These are phyloP conservation scores for Zygoascus meyerae DNA, from an alignment of 1,139 yeast species.

Conservation along the genomic window DNA sequence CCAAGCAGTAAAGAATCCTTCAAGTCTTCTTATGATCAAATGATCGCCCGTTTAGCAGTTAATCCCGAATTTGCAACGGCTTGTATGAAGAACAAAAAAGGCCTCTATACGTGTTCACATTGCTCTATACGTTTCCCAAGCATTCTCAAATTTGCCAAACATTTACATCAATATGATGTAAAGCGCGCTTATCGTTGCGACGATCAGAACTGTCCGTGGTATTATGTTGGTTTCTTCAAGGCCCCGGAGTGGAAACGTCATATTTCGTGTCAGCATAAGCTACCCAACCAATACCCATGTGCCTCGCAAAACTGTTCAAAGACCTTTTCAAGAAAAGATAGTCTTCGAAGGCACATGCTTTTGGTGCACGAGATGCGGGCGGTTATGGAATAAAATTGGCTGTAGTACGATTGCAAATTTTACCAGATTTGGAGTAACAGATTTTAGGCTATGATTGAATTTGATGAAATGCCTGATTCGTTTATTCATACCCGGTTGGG, in stretches of 20 bases:
- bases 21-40: too few species aligned
- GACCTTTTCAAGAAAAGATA: slow-evolving; percentile 45
- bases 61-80: too few species aligned
- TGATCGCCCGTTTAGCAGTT: too few species aligned
- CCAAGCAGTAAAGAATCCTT: too few species aligned
- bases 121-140: slow-evolving; percentile 41
- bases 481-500: too few species aligned
- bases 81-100: slow-evolving; percentile 36
- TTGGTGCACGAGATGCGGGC: slow-evolving; percentile 18
- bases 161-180: slow-evolving; percentile 42
- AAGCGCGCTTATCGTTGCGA: slow-evolving; percentile 48
- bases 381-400: too few species aligned
- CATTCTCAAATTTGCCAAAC: slow-evolving; percentile 41
- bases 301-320: slow-evolving; percentile 44
- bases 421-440: too few species aligned
- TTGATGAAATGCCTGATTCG: too few species aligned
- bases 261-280: slow-evolving; percentile 49
- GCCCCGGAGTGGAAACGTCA: slow-evolving; percentile 59
- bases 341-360: slow-evolving; percentile 20
- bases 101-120: slow-evolving; percentile 48
- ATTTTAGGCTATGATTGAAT: too few species aligned
- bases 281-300: slow-evolving; percentile 25
- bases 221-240: slow-evolving; percentile 52
- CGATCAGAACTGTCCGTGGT: slow-evolving; percentile 54
- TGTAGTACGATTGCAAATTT: too few species aligned